These are phyloP conservation scores for Sporothrix pseudoabietina DNA, from an alignment of 2,329 filamentous ascomycete species.

Conservation along the genomic window DNA sequence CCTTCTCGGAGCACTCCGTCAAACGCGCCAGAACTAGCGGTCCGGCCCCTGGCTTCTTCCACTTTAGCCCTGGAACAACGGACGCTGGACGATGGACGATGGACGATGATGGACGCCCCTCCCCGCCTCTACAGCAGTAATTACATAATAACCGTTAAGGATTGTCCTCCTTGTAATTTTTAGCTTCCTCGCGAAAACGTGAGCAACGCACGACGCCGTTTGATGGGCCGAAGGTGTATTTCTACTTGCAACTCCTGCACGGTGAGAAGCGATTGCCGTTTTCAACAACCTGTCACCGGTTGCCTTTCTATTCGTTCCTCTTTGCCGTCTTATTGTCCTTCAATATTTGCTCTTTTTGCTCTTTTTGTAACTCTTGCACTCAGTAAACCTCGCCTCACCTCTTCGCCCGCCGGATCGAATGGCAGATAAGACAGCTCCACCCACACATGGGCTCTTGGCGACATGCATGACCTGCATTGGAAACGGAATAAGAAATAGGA, in stretches of 20 bases:
- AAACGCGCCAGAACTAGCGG: constrained; percentile 21
- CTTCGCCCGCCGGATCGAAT: constrained; percentile 18
- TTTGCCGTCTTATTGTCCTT: not conserved
- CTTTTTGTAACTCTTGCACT: not conserved
- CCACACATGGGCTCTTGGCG: constrained; percentile 14
- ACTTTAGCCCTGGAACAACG: not conserved
- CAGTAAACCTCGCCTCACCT: not conserved
- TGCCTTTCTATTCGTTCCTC: not conserved
- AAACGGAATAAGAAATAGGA: not conserved
- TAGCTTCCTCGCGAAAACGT: not conserved
- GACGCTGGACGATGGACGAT: not conserved
- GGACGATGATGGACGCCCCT: not conserved
- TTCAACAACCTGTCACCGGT: not conserved
- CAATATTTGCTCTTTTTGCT: not conserved
- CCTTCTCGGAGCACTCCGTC: constrained; percentile 11
- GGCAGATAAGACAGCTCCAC: constrained; percentile 22
- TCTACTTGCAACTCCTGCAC: not conserved
- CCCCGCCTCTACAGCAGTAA: not conserved
- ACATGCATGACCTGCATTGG: constrained; percentile 22
- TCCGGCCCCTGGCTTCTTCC: constrained; percentile 23
- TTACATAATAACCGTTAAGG: not conserved
- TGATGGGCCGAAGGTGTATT: constrained; percentile 13
- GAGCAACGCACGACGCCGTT: not conserved
- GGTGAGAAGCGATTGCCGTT: not conserved
- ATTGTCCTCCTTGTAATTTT: not conserved